Evolutionary conservation across 306 rosid genomes (phyloP).

Genomic region (Pterocarpus santalinus): DNA sequence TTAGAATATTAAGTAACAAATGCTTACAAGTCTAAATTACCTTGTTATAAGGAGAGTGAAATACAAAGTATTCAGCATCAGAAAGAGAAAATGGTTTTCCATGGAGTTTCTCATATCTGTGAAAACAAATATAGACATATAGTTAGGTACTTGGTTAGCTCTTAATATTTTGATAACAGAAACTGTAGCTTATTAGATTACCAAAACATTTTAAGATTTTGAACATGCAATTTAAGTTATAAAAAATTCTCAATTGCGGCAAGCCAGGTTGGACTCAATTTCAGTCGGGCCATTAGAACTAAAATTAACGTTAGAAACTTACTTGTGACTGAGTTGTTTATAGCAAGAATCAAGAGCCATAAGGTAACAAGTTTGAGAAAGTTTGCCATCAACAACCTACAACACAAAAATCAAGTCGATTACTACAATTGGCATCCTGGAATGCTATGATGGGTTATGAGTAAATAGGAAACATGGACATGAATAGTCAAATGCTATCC

Average conservation of each 20-base stretch:
- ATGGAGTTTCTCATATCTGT: slow-evolving; percentile 82
- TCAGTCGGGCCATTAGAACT: neutral
- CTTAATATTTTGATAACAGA: slow-evolving; percentile 4
- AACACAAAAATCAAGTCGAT: slow-evolving; percentile 34
- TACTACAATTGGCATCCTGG: slow-evolving; percentile 45
- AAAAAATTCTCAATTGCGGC: slow-evolving; percentile 23
- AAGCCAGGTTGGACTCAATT: slow-evolving; percentile 3
- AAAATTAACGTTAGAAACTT: slow-evolving; percentile 49
- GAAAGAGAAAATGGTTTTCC: slow-evolving; percentile 81
- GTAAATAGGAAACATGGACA: neutral
- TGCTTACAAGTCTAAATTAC: slow-evolving; percentile 55
- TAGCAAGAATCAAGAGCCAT: slow-evolving; percentile 96
- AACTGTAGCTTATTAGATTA: neutral
- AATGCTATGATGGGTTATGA: neutral
- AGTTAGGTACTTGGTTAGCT: slow-evolving; percentile 37
- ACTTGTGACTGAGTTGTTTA: slow-evolving; percentile 77
- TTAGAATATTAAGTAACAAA: slow-evolving; percentile 5
- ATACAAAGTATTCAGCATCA: slow-evolving; percentile 83
- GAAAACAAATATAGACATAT: slow-evolving; percentile 48
- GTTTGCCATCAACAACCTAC: slow-evolving; percentile 98
- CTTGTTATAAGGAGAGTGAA: slow-evolving; percentile 99
- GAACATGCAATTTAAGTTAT: neutral
- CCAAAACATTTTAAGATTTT: slow-evolving; percentile 13
- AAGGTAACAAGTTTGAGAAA: slow-evolving; percentile 96
- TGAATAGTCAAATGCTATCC: slow-evolving; percentile 30